A percentile compares a stretch with the other conserved stretches of the same genome.
Evolutionary conservation across 2,329 filamentous ascomycete species (phyloP).

Genomic region (Teratosphaeria epicoccoides): DNA sequence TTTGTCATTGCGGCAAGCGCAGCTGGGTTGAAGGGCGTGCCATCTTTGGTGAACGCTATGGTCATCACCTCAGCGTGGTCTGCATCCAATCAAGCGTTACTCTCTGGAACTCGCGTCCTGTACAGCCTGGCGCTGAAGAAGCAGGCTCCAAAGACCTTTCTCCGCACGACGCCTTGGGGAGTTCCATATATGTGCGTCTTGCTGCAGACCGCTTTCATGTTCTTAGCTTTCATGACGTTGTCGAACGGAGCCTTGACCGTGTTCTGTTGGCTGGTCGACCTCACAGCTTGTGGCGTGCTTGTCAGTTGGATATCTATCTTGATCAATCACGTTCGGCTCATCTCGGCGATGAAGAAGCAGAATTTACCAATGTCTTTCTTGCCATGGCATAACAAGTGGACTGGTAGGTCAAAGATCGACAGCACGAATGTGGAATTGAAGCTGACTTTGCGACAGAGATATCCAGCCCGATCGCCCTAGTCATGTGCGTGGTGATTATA

Average conservation of each 20-base stretch:
- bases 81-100: constrained; percentile 46
- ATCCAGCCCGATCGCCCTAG: constrained; percentile 24
- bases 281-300: constrained; percentile 53
- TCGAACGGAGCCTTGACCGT: constrained; percentile 46
- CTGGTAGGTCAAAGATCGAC: neutral
- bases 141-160: constrained; percentile 49
- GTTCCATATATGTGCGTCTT: constrained; percentile 38
- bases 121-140: constrained; percentile 49
- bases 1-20: constrained; percentile 51
- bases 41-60: constrained; percentile 57
- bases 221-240: constrained; percentile 19
- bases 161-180: constrained; percentile 32
- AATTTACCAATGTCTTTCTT: constrained; percentile 13
- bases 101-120: constrained; percentile 42
- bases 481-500: constrained; percentile 19
- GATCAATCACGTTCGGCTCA: constrained; percentile 16
- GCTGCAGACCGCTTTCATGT: constrained; percentile 19
- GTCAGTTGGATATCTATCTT: constrained; percentile 44
- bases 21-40: constrained; percentile 50
- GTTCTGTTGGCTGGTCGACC: constrained; percentile 54
- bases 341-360: constrained; percentile 18
- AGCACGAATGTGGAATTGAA: neutral
- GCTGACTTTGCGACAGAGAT: constrained; percentile 16
- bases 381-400: constrained; percentile 28
- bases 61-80: constrained; percentile 55